Evolutionary conservation across 352 stramenopile genomes (phyloP).

Genomic region (Phytophthora brassicae): DNA sequence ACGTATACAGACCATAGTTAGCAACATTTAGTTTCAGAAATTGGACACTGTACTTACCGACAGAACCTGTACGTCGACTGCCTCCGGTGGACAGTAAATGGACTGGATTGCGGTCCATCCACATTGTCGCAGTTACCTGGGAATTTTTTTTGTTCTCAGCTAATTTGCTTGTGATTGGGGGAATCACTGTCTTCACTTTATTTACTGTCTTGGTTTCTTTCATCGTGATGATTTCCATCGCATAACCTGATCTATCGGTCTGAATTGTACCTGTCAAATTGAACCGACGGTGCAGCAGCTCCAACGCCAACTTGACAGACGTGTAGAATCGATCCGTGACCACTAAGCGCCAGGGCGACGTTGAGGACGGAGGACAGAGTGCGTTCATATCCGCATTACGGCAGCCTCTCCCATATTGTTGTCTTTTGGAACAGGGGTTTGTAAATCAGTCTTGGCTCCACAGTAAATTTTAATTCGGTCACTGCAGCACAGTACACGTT

Average conservation of each 20-base stretch:
- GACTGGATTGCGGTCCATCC: slow-evolving; percentile 10
- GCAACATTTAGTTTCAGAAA: not conserved
- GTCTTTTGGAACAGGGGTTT: not conserved
- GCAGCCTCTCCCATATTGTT: not conserved
- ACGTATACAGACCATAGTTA: no score
- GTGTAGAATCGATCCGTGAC: slow-evolving; percentile 9
- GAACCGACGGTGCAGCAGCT: not conserved
- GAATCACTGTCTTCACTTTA: not conserved
- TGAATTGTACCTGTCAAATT: not conserved
- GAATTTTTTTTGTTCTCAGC: slow-evolving; percentile 4
- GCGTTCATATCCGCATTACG: not conserved
- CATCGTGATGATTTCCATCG: not conserved
- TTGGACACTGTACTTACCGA: no score
- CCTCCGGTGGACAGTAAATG: slow-evolving; percentile 7
- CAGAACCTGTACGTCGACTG: slow-evolving; percentile 1
- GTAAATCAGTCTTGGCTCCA: not conserved
- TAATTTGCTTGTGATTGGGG: not conserved
- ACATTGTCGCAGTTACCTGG: slow-evolving; percentile 3
- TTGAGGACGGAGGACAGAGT: not conserved
- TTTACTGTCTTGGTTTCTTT: not conserved
- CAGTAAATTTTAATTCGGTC: not conserved
- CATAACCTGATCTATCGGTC: not conserved
- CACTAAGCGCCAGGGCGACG: no score
- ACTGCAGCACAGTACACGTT: no score
- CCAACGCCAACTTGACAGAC: not conserved